Evolutionary conservation across 805 yeast species (phyloP).

Genomic region (Candida odintsovae): DNA sequence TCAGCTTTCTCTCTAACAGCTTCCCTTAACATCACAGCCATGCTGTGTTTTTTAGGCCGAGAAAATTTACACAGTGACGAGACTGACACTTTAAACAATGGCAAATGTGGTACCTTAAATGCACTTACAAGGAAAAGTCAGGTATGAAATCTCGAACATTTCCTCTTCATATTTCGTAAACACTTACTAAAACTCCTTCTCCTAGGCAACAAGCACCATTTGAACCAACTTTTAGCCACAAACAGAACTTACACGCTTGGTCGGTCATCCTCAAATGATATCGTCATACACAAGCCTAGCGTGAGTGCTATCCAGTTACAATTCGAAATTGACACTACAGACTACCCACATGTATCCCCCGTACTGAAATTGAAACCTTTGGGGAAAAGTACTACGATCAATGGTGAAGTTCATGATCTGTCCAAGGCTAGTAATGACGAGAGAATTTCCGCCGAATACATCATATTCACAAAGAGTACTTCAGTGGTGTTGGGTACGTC

Average conservation of each 20-base stretch:
- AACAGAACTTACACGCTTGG: conserved; percentile 6
- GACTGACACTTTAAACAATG: background rate
- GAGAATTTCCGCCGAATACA: conserved; percentile 1
- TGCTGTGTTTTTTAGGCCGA: background rate
- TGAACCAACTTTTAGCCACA: conserved; percentile 3
- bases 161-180: background rate
- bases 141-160: background rate
- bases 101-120: conserved; percentile 11
- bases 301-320: conserved; percentile 11
- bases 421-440: conserved; percentile 1
- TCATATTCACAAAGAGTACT: conserved; percentile 1
- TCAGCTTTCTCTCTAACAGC: too few species aligned
- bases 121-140: conserved; percentile 1
- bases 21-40: too few species aligned
- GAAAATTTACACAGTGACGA: background rate
- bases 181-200: background rate
- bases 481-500: conserved; percentile 16
- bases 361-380: conserved; percentile 4
- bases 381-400: conserved; percentile 6
- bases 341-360: conserved; percentile 8
- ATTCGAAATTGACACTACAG: conserved; percentile 7
- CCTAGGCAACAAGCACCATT: background rate
- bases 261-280: conserved; percentile 1
- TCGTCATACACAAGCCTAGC: conserved; percentile 3
- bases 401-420: conserved; percentile 2